These are phyloP conservation scores for Verticillium albo-atrum DNA, from an alignment of 2,329 filamentous ascomycete species.

Conservation along the genomic window DNA sequence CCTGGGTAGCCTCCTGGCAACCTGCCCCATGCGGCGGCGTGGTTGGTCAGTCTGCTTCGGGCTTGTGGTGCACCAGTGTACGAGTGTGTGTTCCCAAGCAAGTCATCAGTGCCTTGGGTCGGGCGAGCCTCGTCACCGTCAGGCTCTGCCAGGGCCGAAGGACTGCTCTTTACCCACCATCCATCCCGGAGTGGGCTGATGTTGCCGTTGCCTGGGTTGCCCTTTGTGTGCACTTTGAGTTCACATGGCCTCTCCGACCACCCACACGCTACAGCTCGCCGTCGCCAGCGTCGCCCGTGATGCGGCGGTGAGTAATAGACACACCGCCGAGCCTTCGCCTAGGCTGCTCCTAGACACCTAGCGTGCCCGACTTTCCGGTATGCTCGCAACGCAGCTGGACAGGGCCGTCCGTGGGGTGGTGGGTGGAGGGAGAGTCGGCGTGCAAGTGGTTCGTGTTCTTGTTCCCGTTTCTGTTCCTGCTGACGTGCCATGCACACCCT, in stretches of 20 bases:
- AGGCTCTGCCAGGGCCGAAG: background rate
- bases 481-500: conserved; percentile 2
- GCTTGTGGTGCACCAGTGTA: background rate
- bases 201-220: background rate
- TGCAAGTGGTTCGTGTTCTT: background rate
- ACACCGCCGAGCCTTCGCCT: background rate
- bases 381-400: background rate
- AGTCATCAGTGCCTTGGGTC: background rate
- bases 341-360: background rate
- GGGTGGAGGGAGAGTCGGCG: background rate
- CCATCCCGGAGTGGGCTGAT: background rate
- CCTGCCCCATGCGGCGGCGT: background rate
- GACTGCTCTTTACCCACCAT: background rate
- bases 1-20: background rate
- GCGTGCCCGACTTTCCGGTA: background rate
- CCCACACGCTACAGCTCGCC: background rate
- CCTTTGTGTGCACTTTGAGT: background rate
- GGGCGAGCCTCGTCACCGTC: background rate
- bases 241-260: background rate
- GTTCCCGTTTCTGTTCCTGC: background rate
- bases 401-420: background rate
- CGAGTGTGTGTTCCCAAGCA: background rate
- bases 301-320: background rate
- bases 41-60: background rate
- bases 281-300: background rate